Evolutionary conservation across 495 filamentous ascomycete species (phyloP), one percentile per base, ranked within the genome.

Genomic region (Podospora pseudoanserina): DNA sequence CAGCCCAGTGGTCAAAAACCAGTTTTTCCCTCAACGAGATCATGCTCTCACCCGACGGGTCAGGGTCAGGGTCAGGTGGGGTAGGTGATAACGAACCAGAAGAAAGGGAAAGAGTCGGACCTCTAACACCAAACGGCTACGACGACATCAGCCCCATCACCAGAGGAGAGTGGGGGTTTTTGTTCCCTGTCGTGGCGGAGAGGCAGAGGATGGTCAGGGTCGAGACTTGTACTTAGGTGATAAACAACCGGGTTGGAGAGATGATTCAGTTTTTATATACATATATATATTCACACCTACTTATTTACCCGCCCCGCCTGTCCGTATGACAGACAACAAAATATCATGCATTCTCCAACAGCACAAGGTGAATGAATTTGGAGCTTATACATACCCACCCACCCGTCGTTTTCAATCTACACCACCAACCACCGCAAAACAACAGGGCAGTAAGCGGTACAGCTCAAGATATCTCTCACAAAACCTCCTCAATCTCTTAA

Each of bases 101-200:
- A 19, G 5, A 39, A 18, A 56, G 56, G 4, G 63, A 66, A 20
- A 65, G 64, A 55, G 55, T 80, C 6, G 81, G 78, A 5, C 81
- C 82, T 18, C 70, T 74, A 75, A 87, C 84, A 65, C 85, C 84
- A 9, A 86, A 87, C 68, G 79, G 79, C 49, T 83, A 82, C 61
- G 84, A 85, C 54, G 84, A 87, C 61, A 83, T 86, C 58, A 84
- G 82, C 32, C 85, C 84, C 15, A 80, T 83, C 18, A 87, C 85
- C 16, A 74, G 80, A 49, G 83, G 83, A 11, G 84, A 86, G 75
- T 87, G 84, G 84, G 81, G 82, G 16, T 83, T 84, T 65, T 67
- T 86, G 65, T 49, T 49, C 39, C 39, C 39, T 11, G 83, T 83
- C 68, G 78, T 60, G 15, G 66, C 64, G 28, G 67, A 69, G 56